These are phyloP conservation scores for Poteriospumella lacustris DNA, from an alignment of 108 stramenopile genomes.

Conservation along the genomic window DNA sequence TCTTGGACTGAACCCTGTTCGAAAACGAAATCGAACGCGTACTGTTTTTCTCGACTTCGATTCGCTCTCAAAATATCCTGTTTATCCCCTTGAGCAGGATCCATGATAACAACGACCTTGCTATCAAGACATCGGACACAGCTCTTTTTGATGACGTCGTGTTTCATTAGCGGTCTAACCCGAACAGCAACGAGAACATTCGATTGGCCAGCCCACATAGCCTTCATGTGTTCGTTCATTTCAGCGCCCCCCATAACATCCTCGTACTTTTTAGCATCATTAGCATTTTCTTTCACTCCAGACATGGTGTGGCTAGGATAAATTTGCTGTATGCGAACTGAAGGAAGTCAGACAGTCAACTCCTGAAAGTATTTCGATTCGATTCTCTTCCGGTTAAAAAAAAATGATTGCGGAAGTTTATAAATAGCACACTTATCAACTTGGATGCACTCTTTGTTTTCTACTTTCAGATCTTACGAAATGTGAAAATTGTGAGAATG, in stretches of 20 bases:
- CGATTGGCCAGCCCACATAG: slow-evolving; percentile 45
- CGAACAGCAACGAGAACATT: slow-evolving; percentile 58
- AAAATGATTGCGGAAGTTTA: too few relatives aligned
- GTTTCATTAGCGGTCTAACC: slow-evolving; percentile 49
- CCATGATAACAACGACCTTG: slow-evolving; percentile 50
- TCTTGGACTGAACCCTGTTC: slow-evolving; percentile 26
- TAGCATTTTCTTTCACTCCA: too few relatives aligned
- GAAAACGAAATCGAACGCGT: slow-evolving; percentile 53
- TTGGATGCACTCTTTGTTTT: too few relatives aligned
- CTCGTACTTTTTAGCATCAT: too few relatives aligned
- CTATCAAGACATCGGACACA: slow-evolving; percentile 45
- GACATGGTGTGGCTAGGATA: too few relatives aligned
- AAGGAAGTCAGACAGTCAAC: too few relatives aligned
- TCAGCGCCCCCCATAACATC: slow-evolving; percentile 7
- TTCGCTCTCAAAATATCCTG: slow-evolving; percentile 9
- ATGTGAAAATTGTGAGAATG: too few relatives aligned
- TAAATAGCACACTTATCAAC: too few relatives aligned
- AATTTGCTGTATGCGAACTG: too few relatives aligned
- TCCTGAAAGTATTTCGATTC: too few relatives aligned
- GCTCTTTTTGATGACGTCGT: slow-evolving; percentile 44
- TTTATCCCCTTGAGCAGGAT: slow-evolving; percentile 40
- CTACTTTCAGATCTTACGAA: too few relatives aligned
- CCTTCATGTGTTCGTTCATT: slow-evolving; percentile 29
- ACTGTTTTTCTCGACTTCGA: slow-evolving; percentile 46
- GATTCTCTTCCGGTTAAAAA: too few relatives aligned